Evolutionary conservation across 345 rosid genomes (phyloP).

Genomic region (Raphanus raphanistrum): DNA sequence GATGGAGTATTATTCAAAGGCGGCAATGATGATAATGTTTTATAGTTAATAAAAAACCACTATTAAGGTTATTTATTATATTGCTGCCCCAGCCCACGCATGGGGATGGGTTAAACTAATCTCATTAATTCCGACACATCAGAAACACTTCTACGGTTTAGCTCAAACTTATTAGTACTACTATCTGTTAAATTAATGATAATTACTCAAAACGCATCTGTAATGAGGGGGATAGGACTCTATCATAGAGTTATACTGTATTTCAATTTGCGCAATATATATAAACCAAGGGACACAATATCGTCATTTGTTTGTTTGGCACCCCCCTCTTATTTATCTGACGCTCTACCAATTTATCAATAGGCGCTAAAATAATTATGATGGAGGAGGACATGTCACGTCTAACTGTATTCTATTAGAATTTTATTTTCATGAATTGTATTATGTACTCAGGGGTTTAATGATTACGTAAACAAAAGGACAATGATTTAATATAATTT

Average conservation of each 20-base stretch:
- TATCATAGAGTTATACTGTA: neutral
- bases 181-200: neutral
- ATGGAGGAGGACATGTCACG: slow-evolving; percentile 23
- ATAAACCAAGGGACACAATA: slow-evolving; percentile 22
- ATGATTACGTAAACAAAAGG: neutral
- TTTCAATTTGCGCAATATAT: slow-evolving; percentile 13
- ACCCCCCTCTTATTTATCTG: neutral
- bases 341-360: slow-evolving; percentile 24
- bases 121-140: neutral
- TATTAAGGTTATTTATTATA: slow-evolving; percentile 2
- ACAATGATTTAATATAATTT: neutral
- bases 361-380: slow-evolving; percentile 29
- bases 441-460: neutral
- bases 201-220: neutral
- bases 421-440: neutral
- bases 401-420: slow-evolving; percentile 11
- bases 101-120: slow-evolving; percentile 23
- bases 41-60: neutral
- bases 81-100: slow-evolving; percentile 25
- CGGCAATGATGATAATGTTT: neutral
- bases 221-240: neutral
- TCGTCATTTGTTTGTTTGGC: slow-evolving; percentile 6
- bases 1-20: neutral
- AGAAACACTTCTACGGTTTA: neutral
- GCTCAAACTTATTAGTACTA: neutral